These are phyloP conservation scores for Trichoderma gamsii DNA, from an alignment of 495 filamentous ascomycete genomes.

Conservation along the genomic window DNA sequence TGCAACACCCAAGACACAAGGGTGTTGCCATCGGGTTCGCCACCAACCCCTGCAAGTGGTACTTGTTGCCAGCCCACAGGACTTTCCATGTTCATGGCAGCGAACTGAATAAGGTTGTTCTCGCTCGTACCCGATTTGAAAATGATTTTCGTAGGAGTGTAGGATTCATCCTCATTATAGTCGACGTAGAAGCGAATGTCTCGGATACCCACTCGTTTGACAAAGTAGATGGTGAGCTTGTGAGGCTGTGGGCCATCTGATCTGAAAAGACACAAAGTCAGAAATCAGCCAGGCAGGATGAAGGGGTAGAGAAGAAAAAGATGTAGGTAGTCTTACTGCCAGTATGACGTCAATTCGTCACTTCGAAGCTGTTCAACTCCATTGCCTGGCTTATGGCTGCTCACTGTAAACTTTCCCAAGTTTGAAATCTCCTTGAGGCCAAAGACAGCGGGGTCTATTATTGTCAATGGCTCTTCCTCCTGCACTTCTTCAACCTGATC, in stretches of 20 bases:
- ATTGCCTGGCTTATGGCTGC: constrained; percentile 84
- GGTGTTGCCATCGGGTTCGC: constrained; percentile 57
- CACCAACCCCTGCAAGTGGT: constrained; percentile 61
- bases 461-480: not conserved
- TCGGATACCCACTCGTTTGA: constrained; percentile 81
- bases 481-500: constrained; percentile 17
- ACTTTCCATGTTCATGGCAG: constrained; percentile 66
- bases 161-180: constrained; percentile 86
- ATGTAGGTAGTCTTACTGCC: constrained; percentile 56
- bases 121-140: constrained; percentile 81
- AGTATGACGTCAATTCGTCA: constrained; percentile 74
- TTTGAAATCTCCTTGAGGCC: constrained; percentile 88
- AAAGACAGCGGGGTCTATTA: constrained; percentile 33
- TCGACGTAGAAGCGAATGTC: constrained; percentile 82
- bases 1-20: constrained; percentile 82
- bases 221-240: constrained; percentile 88
- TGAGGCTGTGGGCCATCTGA: constrained; percentile 96
- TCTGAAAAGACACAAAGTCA: constrained; percentile 30
- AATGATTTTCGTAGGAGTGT: constrained; percentile 89
- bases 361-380: constrained; percentile 78
- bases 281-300: not conserved
- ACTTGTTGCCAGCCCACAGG: constrained; percentile 90
- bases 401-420: constrained; percentile 88
- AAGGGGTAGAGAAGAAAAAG: not conserved
- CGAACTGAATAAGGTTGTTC: constrained; percentile 81